These are phyloP conservation scores for Pestalotiopsis sp. DNA, from an alignment of 2,329 filamentous ascomycete species.

Conservation along the genomic window DNA sequence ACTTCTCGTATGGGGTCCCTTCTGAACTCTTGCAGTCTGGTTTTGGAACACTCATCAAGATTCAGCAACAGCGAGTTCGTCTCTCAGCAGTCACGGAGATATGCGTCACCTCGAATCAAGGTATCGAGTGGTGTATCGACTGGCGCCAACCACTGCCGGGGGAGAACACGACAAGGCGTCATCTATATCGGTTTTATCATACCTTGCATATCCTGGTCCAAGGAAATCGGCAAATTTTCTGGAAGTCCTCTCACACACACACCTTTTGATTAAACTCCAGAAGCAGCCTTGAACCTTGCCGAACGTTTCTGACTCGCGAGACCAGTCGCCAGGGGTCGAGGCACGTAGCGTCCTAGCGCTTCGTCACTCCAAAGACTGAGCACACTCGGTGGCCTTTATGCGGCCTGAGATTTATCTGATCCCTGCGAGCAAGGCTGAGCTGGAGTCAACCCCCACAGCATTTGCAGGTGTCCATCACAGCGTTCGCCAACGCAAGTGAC, in stretches of 20 bases:
- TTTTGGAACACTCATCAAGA: neutral
- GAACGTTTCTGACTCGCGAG: constrained; percentile 6
- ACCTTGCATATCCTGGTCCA: neutral
- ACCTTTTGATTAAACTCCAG: constrained; percentile 2
- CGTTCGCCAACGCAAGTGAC: constrained; percentile 9
- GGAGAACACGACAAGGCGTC: neutral
- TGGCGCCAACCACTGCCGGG: neutral
- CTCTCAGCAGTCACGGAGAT: neutral
- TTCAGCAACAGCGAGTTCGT: neutral
- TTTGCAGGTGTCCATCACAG: constrained; percentile 3
- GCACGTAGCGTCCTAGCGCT: neutral
- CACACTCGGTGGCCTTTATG: constrained; percentile 3
- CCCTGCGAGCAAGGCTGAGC: constrained; percentile 11
- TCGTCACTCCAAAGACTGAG: neutral
- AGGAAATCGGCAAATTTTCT: constrained; percentile 4
- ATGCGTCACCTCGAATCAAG: neutral
- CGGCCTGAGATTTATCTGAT: neutral
- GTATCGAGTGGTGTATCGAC: neutral
- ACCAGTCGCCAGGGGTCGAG: neutral
- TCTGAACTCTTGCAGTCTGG: no score
- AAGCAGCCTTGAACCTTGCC: constrained; percentile 2
- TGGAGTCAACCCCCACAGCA: constrained; percentile 7
- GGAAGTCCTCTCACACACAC: neutral
- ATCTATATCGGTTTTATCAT: neutral
- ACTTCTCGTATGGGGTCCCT: no score